Evolutionary conservation across 2,329 filamentous ascomycete species (phyloP).

Genomic region (Chaetomium olivaceum): DNA sequence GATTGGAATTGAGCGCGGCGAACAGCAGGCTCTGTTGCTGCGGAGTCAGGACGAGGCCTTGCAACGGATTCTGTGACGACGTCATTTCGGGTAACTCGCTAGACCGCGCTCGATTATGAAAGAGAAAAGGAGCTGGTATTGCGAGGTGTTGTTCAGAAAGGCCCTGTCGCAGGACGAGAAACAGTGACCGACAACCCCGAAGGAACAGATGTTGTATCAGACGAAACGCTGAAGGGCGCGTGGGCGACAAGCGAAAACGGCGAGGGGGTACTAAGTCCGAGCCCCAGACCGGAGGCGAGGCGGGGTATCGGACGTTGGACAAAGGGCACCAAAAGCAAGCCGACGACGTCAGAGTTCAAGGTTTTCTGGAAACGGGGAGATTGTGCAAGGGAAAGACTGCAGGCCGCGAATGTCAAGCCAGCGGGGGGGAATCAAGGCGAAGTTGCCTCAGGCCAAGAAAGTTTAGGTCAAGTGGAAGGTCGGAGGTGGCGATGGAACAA

Average conservation of each 20-base stretch:
- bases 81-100: slow-evolving; percentile 46
- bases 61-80: slow-evolving; percentile 50
- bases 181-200: neutral
- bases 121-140: neutral
- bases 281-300: slow-evolving; percentile 1
- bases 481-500: slow-evolving; percentile 3
- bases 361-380: neutral
- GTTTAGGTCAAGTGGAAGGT: neutral
- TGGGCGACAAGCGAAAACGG: slow-evolving; percentile 3
- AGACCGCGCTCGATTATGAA: slow-evolving; percentile 1
- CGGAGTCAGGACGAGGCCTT: slow-evolving; percentile 69
- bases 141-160: neutral
- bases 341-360: slow-evolving; percentile 10
- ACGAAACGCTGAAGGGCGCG: neutral
- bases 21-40: slow-evolving; percentile 76
- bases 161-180: neutral
- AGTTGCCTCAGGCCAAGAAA: neutral
- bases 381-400: neutral
- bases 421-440: neutral
- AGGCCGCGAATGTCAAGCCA: neutral
- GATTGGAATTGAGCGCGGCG: slow-evolving; percentile 74
- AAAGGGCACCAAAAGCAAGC: slow-evolving; percentile 10
- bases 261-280: slow-evolving; percentile 21
- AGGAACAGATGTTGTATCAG: neutral
- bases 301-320: slow-evolving; percentile 20